Evolutionary conservation across 2,329 filamentous ascomycete genomes (phyloP).

Genomic region (Aspergillus bombycis): DNA sequence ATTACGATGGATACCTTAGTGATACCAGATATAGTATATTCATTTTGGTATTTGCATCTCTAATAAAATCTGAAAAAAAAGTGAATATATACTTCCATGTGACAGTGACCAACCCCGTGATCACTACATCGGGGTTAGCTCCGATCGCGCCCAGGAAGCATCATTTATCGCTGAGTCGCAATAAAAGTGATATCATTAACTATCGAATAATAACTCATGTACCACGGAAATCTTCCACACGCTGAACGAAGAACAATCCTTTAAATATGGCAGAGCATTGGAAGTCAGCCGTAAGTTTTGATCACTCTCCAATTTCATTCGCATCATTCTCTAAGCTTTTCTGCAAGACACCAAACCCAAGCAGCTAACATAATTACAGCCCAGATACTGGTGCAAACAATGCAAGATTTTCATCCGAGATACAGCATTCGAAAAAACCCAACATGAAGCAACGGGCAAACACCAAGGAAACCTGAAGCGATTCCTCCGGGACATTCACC

Average conservation of each 20-base stretch:
- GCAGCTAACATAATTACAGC: conserved; percentile 48
- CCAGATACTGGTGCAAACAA: conserved; percentile 98
- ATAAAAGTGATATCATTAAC: conserved; percentile 10
- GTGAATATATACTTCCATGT: background rate
- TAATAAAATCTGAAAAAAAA: background rate
- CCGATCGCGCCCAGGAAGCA: background rate
- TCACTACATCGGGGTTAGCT: conserved; percentile 12
- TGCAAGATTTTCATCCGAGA: conserved; percentile 89
- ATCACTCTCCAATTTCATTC: background rate
- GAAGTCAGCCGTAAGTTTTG: conserved; percentile 76
- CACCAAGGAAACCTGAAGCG: conserved; percentile 87
- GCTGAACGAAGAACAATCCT: background rate
- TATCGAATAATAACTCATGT: background rate
- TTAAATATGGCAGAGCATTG: conserved; percentile 88
- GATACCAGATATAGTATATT: background rate
- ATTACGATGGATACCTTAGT: background rate
- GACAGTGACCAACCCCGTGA: background rate
- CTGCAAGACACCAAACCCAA: background rate
- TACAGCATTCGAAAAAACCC: conserved; percentile 83
- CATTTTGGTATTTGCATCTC: background rate
- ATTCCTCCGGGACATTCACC: conserved; percentile 85
- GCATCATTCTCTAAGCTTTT: background rate
- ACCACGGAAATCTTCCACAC: background rate
- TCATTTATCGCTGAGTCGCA: background rate
- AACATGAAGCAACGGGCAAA: conserved; percentile 84